Base-by-base conservation (phyloP, 2,329 filamentous ascomycete genomes). In the Calonectria hawksworthii region DNA sequence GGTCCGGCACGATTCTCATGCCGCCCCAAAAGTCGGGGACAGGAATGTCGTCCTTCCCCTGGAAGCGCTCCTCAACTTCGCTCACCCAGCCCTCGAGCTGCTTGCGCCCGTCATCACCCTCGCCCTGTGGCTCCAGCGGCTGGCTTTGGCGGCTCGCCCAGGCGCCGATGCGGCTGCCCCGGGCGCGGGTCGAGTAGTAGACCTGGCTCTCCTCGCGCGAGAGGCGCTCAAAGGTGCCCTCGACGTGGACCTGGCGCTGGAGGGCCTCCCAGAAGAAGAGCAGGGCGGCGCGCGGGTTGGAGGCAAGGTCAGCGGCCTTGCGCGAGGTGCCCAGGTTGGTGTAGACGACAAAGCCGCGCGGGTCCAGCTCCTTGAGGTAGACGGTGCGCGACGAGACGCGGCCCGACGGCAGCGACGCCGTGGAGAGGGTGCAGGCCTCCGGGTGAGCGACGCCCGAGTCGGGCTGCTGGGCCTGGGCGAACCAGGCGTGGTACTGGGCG, bases 21-120 rank as follows among this genome's bases (percentile, higher is more conserved):
- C 97, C 97, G 36, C 97, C 97, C 97, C 97, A 99, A 84, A 98
- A 98, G 13, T 94, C 93, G 5, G 97, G 97, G 65, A 98, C 93
- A 1, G 96, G 96, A 78, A 99, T 98, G 72, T 94, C 86, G 34
- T 98, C 94, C 77, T 90, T 82, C 2, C 92, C 94, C 52, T 93
- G 90, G 83, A 98, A 99, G 79, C 88, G 90, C 84, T 90, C 87
- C 87, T 98, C 94, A 44, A 93, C 90, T 81, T 98, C 95, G 77
- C 88, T 88, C 0, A 99, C 96, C 89, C 93, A 93, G 44, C 88
- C 86, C 82, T 98, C 95, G 74, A 99, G 86, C 86, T 95, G 89
- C 75, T 90, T 90, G 64, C 96, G 89, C 5, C 94, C 94, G 79
- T 95, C 93, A 71, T 94, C 92, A 2, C 83, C 87, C 26, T 86